Evolutionary conservation across 768 basidiomycete genomes (phyloP).

Genomic region (Lactifluus pinguis): DNA sequence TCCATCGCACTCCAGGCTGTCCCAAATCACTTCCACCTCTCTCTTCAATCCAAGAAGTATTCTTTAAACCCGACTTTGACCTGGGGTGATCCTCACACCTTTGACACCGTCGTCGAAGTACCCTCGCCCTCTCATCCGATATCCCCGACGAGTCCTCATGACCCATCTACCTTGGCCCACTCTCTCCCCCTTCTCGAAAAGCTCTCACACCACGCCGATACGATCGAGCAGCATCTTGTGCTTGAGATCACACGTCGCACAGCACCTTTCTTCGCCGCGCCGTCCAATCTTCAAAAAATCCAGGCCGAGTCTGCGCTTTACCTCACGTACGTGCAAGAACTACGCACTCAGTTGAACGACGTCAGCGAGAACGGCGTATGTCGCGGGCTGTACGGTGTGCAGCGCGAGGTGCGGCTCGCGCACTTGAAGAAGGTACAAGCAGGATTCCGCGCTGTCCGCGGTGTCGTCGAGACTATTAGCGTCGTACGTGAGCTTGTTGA

Average conservation of each 20-base stretch:
- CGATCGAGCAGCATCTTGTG: slow-evolving; percentile 89
- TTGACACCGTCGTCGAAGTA: slow-evolving; percentile 60
- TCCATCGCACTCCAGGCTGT: slow-evolving; percentile 25
- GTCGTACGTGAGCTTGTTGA: slow-evolving; percentile 66
- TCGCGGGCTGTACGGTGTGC: slow-evolving; percentile 69
- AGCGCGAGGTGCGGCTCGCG: slow-evolving; percentile 49
- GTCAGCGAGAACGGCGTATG: slow-evolving; percentile 72
- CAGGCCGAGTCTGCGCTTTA: slow-evolving; percentile 84
- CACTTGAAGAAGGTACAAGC: slow-evolving; percentile 53
- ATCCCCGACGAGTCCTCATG: slow-evolving; percentile 28
- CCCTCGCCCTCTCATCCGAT: slow-evolving; percentile 1
- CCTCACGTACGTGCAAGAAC: slow-evolving; percentile 59
- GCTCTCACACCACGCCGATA: slow-evolving; percentile 87
- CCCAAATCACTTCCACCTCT: slow-evolving; percentile 55
- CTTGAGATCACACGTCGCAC: slow-evolving; percentile 87
- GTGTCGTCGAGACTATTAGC: slow-evolving; percentile 69
- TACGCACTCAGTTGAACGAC: slow-evolving; percentile 62
- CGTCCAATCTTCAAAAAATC: slow-evolving; percentile 88
- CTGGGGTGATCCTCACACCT: slow-evolving; percentile 72
- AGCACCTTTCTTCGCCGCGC: slow-evolving; percentile 90
- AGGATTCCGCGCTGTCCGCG: slow-evolving; percentile 53
- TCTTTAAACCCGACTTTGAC: slow-evolving; percentile 72
- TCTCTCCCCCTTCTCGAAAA: slow-evolving; percentile 75
- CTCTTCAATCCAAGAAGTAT: slow-evolving; percentile 67
- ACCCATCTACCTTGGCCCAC: slow-evolving; percentile 56